Evolutionary conservation across 768 basidiomycete species (phyloP).

Genomic region (Cubamyces lactineus): DNA sequence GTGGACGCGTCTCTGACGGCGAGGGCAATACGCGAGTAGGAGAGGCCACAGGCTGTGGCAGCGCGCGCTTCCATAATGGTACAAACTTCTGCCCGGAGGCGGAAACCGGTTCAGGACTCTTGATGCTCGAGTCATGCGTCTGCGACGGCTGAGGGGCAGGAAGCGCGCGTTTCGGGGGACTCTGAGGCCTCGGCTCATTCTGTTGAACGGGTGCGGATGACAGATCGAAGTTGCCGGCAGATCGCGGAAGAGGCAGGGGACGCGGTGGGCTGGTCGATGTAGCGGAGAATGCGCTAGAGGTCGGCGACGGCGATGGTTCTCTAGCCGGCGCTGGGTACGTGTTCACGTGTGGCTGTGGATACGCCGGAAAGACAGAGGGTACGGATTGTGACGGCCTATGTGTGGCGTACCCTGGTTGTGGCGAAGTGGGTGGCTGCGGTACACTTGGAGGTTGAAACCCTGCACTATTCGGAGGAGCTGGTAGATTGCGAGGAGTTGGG

Average conservation of each 20-base stretch:
- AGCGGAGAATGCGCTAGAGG: constrained; percentile 10
- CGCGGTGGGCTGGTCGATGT: constrained; percentile 21
- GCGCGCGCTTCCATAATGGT: constrained; percentile 48
- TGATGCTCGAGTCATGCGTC: constrained; percentile 1
- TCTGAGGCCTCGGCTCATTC: constrained; percentile 8
- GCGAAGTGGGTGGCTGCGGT: constrained; percentile 24
- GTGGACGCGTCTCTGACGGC: constrained; percentile 9
- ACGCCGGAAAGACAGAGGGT: constrained; percentile 14
- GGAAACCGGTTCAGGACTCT: constrained; percentile 12
- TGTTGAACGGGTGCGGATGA: constrained; percentile 4
- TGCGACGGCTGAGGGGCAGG: constrained; percentile 9
- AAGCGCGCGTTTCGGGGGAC: constrained; percentile 21
- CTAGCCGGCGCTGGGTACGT: not conserved
- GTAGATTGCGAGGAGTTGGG: constrained; percentile 24
- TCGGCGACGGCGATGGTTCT: constrained; percentile 5
- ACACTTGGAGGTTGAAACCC: constrained; percentile 13
- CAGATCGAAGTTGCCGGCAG: constrained; percentile 18
- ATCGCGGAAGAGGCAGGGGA: constrained; percentile 25
- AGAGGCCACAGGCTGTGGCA: constrained; percentile 30
- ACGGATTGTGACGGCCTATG: constrained; percentile 24
- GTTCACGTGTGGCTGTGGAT: not conserved
- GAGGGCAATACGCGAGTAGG: constrained; percentile 9
- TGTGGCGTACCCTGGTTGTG: constrained; percentile 10
- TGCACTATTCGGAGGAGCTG: constrained; percentile 24
- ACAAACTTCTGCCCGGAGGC: constrained; percentile 38